A percentile compares a stretch with the other conserved stretches of the same genome.
phyloP scores from a whole-genome alignment of 2,329 filamentous ascomycete species.

The Paradendryphiella salina region DNA sequence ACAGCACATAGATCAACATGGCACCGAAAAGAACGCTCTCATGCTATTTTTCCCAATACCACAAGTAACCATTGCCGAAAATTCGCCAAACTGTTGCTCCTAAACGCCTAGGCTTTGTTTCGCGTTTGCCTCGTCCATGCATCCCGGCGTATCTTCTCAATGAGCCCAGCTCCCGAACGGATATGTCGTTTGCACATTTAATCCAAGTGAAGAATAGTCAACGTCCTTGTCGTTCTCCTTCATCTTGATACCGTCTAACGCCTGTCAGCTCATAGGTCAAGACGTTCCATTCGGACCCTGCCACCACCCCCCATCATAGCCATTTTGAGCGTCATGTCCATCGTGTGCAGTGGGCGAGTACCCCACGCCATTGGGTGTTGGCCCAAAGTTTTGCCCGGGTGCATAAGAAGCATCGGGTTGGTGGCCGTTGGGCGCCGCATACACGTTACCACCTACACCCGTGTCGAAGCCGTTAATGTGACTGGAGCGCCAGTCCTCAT shows the following conservation, averaged over 20 bases:
- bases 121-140: too few relatives aligned
- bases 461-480: constrained; percentile 20
- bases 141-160: too few relatives aligned
- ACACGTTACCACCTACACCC: constrained; percentile 7
- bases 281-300: constrained; percentile 5
- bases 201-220: background rate
- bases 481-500: constrained; percentile 28
- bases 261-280: constrained; percentile 14
- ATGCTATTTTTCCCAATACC: too few relatives aligned
- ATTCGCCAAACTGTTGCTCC: too few relatives aligned
- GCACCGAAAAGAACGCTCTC: too few relatives aligned
- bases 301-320: constrained; percentile 16
- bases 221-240: background rate
- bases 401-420: constrained; percentile 4
- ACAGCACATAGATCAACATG: too few relatives aligned
- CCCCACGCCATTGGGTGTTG: background rate
- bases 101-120: too few relatives aligned
- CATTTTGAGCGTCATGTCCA: constrained; percentile 7
- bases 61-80: too few relatives aligned
- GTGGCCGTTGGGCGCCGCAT: constrained; percentile 2
- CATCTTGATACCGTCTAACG: background rate
- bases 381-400: constrained; percentile 5
- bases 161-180: background rate
- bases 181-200: background rate
- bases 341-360: constrained; percentile 3